Conservation (phyloP, 2,329 filamentous ascomycete species). For the Penicillium occitanis region DNA sequence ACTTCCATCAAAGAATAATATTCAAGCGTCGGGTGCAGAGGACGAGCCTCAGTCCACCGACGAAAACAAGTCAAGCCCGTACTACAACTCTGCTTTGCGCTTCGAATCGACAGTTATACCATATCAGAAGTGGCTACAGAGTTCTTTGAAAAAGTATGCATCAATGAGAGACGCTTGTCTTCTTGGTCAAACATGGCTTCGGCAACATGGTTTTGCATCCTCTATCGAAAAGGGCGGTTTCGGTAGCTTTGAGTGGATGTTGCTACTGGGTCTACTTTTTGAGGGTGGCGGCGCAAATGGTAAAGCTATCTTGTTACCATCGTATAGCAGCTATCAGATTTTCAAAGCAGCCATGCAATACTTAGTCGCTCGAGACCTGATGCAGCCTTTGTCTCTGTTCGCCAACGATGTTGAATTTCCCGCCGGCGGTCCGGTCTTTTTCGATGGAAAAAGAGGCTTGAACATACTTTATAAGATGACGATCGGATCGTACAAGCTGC, state of each 20-base stretch:
- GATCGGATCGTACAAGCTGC: constrained; percentile 71
- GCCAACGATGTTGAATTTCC: constrained; percentile 35
- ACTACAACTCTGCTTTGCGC: constrained; percentile 84
- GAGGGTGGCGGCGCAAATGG: constrained; percentile 73
- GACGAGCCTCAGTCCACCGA: constrained; percentile 31
- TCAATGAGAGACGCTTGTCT: constrained; percentile 81
- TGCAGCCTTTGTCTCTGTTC: constrained; percentile 59
- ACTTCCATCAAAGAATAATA: constrained; percentile 65
- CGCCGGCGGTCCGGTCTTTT: constrained; percentile 66
- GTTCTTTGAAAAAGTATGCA: constrained; percentile 66
- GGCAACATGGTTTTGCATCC: constrained; percentile 77
- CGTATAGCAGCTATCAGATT: constrained; percentile 85
- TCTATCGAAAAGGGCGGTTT: constrained; percentile 76
- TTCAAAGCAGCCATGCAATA: constrained; percentile 96
- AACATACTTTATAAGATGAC: constrained; percentile 93
- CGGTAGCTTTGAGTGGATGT: constrained; percentile 87
- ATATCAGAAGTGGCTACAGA: constrained; percentile 74
- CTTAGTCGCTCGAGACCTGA: constrained; percentile 71
- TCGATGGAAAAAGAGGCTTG: constrained; percentile 69
- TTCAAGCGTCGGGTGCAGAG: constrained; percentile 54
- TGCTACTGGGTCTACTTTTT: constrained; percentile 75
- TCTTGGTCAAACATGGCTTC: constrained; percentile 83
- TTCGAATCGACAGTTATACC: constrained; percentile 71
- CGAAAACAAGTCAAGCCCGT: constrained; percentile 64
- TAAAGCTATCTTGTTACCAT: constrained; percentile 69